phyloP scores from a whole-genome alignment of 495 filamentous ascomycete genomes.

The Annulohypoxylon maeteangense region DNA sequence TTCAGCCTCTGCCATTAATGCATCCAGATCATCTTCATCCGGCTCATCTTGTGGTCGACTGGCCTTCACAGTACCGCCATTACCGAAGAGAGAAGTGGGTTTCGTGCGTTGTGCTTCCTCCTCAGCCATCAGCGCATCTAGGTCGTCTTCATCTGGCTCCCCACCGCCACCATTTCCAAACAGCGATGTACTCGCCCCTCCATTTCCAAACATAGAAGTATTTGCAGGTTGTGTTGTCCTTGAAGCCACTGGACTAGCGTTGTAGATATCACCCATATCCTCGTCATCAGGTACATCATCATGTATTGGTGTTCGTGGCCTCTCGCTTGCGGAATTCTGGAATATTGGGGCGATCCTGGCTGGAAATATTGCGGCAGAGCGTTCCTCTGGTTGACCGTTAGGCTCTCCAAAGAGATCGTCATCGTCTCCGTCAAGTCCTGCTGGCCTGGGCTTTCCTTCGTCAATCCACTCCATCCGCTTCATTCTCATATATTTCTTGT shows the following conservation, averaged over 20 bases:
- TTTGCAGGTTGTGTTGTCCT: conserved; percentile 21
- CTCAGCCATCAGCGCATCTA: conserved; percentile 64
- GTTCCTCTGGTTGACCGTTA: conserved; percentile 44
- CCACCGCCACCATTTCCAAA: conserved; percentile 49
- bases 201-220: conserved; percentile 26
- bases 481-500: conserved; percentile 79
- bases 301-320: conserved; percentile 44
- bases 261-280: conserved; percentile 53
- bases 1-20: conserved; percentile 62
- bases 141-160: conserved; percentile 59
- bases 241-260: conserved; percentile 49
- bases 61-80: neutral
- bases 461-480: conserved; percentile 80
- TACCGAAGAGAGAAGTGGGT: conserved; percentile 51
- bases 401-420: conserved; percentile 48
- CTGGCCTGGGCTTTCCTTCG: conserved; percentile 68
- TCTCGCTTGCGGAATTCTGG: conserved; percentile 44
- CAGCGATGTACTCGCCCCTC: conserved; percentile 10
- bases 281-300: conserved; percentile 52
- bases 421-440: conserved; percentile 62
- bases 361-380: conserved; percentile 48
- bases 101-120: conserved; percentile 48
- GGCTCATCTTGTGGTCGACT: conserved; percentile 39
- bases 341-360: conserved; percentile 62
- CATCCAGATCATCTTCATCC: conserved; percentile 64